Conservation (phyloP, 1,284 basidiomycete genomes). For the Rhodofomes roseus region DNA sequence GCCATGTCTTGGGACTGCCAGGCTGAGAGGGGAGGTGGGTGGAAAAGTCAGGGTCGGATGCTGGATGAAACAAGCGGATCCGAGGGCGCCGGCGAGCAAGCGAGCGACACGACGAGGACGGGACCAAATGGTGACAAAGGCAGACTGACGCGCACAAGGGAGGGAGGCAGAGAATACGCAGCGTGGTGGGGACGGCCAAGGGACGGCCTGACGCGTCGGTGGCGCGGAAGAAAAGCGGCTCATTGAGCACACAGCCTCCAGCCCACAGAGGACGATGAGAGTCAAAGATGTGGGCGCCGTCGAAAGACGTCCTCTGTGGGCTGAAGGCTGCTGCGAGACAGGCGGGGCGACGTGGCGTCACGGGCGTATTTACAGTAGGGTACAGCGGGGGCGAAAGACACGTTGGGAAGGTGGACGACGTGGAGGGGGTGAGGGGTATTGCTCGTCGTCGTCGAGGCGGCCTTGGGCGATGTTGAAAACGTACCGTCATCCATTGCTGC, state of each 20-base stretch:
- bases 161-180: slow-evolving; percentile 10
- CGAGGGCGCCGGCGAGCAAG: slow-evolving; percentile 19
- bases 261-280: slow-evolving; percentile 26
- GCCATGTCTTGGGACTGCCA: slow-evolving; percentile 80
- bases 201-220: slow-evolving; percentile 14
- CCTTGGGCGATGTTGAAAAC: slow-evolving; percentile 66
- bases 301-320: slow-evolving; percentile 20
- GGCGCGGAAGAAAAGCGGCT: slow-evolving; percentile 12
- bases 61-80: slow-evolving; percentile 21
- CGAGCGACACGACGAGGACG: slow-evolving; percentile 20
- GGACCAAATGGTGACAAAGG: slow-evolving; percentile 13
- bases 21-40: slow-evolving; percentile 40
- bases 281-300: slow-evolving; percentile 12
- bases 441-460: slow-evolving; percentile 34
- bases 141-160: slow-evolving; percentile 9
- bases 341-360: slow-evolving; percentile 12
- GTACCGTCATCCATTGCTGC: slow-evolving; percentile 78
- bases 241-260: slow-evolving; percentile 22
- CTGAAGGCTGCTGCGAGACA: slow-evolving; percentile 20
- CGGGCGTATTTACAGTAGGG: slow-evolving; percentile 10
- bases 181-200: slow-evolving; percentile 2
- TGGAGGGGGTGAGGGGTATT: slow-evolving; percentile 28
- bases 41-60: slow-evolving; percentile 32
- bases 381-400: slow-evolving; percentile 7
- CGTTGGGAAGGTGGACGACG: slow-evolving; percentile 28